Conservation (phyloP, 192 early-diverging fungal genomes). For the Coemansia sp. region DNA sequence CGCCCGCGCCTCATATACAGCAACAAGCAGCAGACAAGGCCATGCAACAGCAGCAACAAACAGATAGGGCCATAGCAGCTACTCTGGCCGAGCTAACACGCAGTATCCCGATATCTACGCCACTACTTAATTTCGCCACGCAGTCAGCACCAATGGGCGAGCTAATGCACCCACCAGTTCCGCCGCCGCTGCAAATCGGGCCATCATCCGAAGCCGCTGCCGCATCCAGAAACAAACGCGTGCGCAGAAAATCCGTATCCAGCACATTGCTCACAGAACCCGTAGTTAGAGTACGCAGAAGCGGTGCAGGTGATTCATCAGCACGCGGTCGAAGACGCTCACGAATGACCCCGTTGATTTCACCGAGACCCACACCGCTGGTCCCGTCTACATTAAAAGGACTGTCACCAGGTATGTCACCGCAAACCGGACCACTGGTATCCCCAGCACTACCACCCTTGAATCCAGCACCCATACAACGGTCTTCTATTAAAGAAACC, state of each 20-base stretch:
- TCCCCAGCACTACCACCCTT: conserved; percentile 20
- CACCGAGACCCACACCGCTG: conserved; percentile 42
- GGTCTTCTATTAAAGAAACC: not conserved
- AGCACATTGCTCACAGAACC: not conserved
- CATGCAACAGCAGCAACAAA: not conserved
- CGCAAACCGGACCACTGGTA: not conserved
- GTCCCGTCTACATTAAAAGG: conserved; percentile 39
- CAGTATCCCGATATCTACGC: not conserved
- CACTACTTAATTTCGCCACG: conserved; percentile 16
- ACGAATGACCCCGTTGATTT: conserved; percentile 22
- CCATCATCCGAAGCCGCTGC: conserved; percentile 9
- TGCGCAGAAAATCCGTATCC: not conserved
- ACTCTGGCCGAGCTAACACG: not conserved
- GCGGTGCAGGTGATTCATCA: not conserved
- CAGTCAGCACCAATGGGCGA: conserved; percentile 46
- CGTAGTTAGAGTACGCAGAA: not conserved
- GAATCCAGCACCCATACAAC: conserved; percentile 2
- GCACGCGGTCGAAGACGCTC: conserved; percentile 18
- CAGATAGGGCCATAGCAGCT: conserved; percentile 2
- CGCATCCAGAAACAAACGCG: not conserved
- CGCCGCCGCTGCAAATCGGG: conserved; percentile 44
- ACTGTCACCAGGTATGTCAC: not conserved
- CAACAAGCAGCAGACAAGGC: not conserved
- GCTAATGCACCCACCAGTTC: conserved; percentile 40
- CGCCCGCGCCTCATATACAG: not conserved